phyloP scores from a whole-genome alignment of 2,329 filamentous ascomycete species.

The Helminthosporium solani region DNA sequence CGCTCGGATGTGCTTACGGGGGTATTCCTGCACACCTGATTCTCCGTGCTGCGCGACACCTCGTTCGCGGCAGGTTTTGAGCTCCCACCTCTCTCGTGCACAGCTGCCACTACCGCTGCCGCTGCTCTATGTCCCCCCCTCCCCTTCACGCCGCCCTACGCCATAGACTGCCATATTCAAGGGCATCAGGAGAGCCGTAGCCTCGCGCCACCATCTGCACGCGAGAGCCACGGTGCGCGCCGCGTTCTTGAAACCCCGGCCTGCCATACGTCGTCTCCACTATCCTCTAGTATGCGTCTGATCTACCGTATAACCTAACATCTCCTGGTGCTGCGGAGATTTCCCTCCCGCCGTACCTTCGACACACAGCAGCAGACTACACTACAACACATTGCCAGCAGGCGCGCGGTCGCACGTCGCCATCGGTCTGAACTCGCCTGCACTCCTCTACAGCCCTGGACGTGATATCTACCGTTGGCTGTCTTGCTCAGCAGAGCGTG shows the following conservation, averaged over 20 bases:
- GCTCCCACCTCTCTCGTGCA: no score
- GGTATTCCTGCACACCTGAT: not conserved
- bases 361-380: constrained; percentile 21
- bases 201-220: constrained; percentile 20
- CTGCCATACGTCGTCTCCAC: constrained; percentile 37
- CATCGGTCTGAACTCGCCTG: no score
- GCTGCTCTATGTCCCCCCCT: not conserved
- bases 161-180: constrained; percentile 11
- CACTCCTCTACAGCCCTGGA: constrained; percentile 18
- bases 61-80: no score
- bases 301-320: constrained; percentile 40
- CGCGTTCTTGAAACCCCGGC: constrained; percentile 28
- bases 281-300: constrained; percentile 38
- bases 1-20: constrained; percentile 18
- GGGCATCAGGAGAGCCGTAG: constrained; percentile 13
- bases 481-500: constrained; percentile 12
- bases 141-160: constrained; percentile 18
- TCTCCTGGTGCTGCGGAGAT: constrained; percentile 39
- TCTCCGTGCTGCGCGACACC: no score
- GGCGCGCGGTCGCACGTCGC: constrained; percentile 19
- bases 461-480: constrained; percentile 7
- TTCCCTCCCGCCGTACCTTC: constrained; percentile 25
- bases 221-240: constrained; percentile 41
- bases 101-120: constrained; percentile 8
- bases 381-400: no score